Base-by-base conservation (phyloP, 805 yeast genomes). In the Lachancea waltii region DNA sequence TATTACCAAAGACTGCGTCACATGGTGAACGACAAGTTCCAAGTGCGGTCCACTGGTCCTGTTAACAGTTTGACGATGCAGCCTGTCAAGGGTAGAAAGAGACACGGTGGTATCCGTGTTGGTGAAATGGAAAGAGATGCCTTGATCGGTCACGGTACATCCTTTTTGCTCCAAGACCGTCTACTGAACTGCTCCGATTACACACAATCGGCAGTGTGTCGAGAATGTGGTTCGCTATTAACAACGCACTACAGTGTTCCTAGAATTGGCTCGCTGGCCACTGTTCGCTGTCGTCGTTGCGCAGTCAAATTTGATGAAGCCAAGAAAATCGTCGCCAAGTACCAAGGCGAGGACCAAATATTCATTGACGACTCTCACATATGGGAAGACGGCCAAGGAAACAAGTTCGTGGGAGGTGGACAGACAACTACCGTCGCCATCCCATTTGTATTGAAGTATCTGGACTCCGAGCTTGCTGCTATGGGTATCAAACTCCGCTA, bases 41-140 rank as follows among this genome's bases (percentile, higher is more conserved):
- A 92, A 70, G 98, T 92, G 36, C 83, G 98, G 68, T 85, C 97
- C 4, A 92, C 98, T 13, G 98, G 98, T 59, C 97, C 97, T 5
- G 97, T 92, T 19, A 90, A 90, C 65, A 77, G 92, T 25, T 74
- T 92, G 61, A 92, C 97, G 13, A 87, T 90, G 97, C 98, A 92
- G 73, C 98, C 98, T 28, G 98, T 92, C 40, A 92, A 92, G 69
- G 98, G 98, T 56, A 82, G 98, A 70, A 92, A 92, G 80, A 79
- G 97, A 69, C 79, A 83, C 49, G 98, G 98, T 67, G 98, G 98
- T 82, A 92, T 92, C 52, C 94, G 98, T 74, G 95, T 92, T 27
- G 98, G 98, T 63, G 98, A 92, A 65, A 92, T 92, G 98, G 98
- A 92, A 68, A 84, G 98, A 69, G 98, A 92, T 74, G 98, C 98